phyloP scores from a whole-genome alignment of 2,329 filamentous ascomycete genomes.

The Cladobotryum protrusum region DNA sequence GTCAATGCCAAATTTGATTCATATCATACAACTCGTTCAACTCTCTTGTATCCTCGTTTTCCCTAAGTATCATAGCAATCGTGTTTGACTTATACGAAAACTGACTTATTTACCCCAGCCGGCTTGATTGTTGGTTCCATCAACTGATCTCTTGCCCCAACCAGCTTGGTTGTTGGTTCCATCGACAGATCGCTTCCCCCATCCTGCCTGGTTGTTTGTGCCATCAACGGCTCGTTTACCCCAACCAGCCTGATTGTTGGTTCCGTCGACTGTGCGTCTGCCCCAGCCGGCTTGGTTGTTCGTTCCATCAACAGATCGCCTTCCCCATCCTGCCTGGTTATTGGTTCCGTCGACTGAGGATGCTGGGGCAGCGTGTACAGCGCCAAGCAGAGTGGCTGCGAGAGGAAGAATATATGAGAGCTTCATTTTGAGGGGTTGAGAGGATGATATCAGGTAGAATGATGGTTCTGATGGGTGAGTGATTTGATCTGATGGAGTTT shows the following conservation, averaged over 20 bases:
- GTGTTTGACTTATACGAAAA: no score
- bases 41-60: no score
- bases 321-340: no score
- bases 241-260: neutral
- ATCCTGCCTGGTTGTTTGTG: conserved; percentile 1
- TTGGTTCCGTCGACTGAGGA: no score
- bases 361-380: conserved; percentile 3
- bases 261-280: neutral
- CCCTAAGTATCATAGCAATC: no score
- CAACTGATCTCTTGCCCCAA: neutral
- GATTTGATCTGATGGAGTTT: no score
- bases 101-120: conserved; percentile 10
- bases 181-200: neutral
- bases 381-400: neutral
- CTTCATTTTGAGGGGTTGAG: conserved; percentile 6
- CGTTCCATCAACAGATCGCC: no score
- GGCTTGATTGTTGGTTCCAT: conserved; percentile 2
- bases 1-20: no score
- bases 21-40: no score
- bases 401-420: neutral
- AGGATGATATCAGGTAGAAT: no score
- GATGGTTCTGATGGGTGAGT: no score
- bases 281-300: no score
- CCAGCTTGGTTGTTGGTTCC: neutral
- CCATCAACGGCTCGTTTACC: neutral